phyloP scores from a whole-genome alignment of 2,329 filamentous ascomycete species.

The Chrysoporthe deuterocubensis region DNA sequence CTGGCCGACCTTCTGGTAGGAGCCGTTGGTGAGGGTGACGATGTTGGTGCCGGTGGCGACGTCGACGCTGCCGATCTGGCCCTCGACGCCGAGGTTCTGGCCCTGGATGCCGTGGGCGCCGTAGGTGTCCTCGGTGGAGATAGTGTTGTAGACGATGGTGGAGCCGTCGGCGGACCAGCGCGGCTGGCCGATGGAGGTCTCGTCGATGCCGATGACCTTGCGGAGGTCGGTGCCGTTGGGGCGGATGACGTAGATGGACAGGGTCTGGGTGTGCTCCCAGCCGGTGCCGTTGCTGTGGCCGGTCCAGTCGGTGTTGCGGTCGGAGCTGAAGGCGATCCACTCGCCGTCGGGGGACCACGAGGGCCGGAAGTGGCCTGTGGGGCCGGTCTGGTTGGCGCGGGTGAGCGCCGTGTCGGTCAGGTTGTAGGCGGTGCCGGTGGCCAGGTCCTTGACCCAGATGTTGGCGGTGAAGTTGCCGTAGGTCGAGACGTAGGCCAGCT shows the following conservation, averaged over 20 bases:
- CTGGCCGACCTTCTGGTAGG: conserved; percentile 37
- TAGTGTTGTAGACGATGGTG: conserved; percentile 42
- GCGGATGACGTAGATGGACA: conserved; percentile 45
- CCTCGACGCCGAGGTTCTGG: conserved; percentile 31
- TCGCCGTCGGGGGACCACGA: conserved; percentile 46
- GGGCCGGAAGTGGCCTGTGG: conserved; percentile 44
- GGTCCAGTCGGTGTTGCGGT: conserved; percentile 47
- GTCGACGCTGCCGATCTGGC: conserved; percentile 42
- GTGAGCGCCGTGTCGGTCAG: conserved; percentile 40
- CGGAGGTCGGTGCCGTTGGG: conserved; percentile 41
- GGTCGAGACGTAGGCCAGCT: conserved; percentile 46
- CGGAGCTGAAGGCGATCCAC: conserved; percentile 47
- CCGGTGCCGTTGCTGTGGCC: conserved; percentile 45
- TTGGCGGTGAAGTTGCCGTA: conserved; percentile 41
- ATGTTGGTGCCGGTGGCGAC: conserved; percentile 42
- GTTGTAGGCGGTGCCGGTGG: conserved; percentile 38
- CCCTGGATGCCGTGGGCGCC: conserved; percentile 38
- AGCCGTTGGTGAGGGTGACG: conserved; percentile 34
- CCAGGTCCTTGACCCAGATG: conserved; percentile 45
- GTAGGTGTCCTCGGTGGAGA: conserved; percentile 44
- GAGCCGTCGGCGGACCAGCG: conserved; percentile 13
- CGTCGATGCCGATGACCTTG: conserved; percentile 16
- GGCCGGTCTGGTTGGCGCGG: conserved; percentile 27
- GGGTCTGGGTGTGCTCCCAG: conserved; percentile 47
- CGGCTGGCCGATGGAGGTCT: conserved; percentile 9